Base-by-base conservation (phyloP, 148 eudicot species). In the Beta vulgaris region DNA sequence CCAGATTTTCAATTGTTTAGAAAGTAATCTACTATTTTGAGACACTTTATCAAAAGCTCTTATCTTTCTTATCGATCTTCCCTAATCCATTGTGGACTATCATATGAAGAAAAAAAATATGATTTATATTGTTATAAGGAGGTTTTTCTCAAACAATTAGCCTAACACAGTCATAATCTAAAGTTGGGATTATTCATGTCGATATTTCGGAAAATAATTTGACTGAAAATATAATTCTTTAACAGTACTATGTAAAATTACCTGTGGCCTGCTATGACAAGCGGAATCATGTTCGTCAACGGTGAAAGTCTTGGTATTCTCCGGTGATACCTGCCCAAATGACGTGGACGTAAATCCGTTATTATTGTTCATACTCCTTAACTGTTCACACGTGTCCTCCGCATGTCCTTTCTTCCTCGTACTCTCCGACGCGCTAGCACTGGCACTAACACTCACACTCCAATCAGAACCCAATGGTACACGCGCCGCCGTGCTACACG, bases 241-340 rank as follows among this genome's bases (percentile, higher is more conserved):
- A 46, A 46, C 51, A 46, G n/a, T 46, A 46, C 15, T 8, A 19
- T 53, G 58, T 53, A 19, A 19, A 46, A 29, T 59, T 73, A 72
- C 98, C 91, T 86, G 87, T 49, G 84, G 75, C 61, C 80, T 77
- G 62, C 89, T 88, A 48, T 88, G 96, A 75, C 86, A 82, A 61
- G 79, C 91, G 14, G 93, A 91, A 70, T 93, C 98, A 44, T 83
- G 86, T 11, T 82, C 92, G 19, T 91, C 92, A 35, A 79, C 76
- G 72, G 91, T 74, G 44, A 84, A 78, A 13, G 76, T 74, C 49
- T 73, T 82, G 21, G 91, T 91, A 69, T 87, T 86, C 46, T 69
- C 93, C 75, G 80, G 86, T 49, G 97, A 90, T 1, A 80, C 81
- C 0, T 81, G 57, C 25, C 25, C 85, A 68, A 82, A 31, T 26